Base-by-base conservation (phyloP, 371 early-diverging fungal species). In the Dichotomocladium elegans region DNA sequence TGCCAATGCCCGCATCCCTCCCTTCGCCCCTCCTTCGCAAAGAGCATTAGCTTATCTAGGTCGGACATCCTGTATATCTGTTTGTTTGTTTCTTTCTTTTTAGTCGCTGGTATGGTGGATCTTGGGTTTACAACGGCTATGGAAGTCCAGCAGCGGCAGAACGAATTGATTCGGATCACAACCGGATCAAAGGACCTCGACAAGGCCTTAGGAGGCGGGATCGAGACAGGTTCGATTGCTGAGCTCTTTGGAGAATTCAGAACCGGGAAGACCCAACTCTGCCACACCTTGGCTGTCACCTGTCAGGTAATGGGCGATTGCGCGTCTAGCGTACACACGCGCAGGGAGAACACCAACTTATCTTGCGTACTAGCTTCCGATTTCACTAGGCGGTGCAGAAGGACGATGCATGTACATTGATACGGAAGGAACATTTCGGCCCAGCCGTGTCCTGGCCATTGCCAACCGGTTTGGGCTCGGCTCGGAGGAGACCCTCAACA, bases 211-310 rank as follows among this genome's bases (percentile, higher is more conserved):
- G 96, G 95, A 14, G 91, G 95, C 45, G 99, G 99, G 15, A 74
- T 99, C 48, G 99, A 99, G 68, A 96, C 99, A 3, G 99, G 99
- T 0, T 85, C 91, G 3, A 99, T 99, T 50, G 99, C 99, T 17
- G 99, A 99, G 66, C 76, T 99, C 2, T 99, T 99, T 89, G 99
- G 99, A 21, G 99, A 99, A 73, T 99, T 99, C 68, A 82, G 99
- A 57, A 99, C 99, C 4, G 99, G 99, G 58, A 99, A 99, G 74
- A 95, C 95, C 52, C 99, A 99, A 72, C 53, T 99, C 10, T 99
- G 99, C 72, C 99, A 99, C 63, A 99, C 94, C 45, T 69, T 99
- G 15, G 95, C 99, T 1, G 99, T 99, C 22, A 95, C 97, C 14
- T 95, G 94, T 63, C 99, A 99, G 86, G 88, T 88, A 70, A 24